Conservation (phyloP, 139 green algal genomes). For the Haematococcus sp. region DNA sequence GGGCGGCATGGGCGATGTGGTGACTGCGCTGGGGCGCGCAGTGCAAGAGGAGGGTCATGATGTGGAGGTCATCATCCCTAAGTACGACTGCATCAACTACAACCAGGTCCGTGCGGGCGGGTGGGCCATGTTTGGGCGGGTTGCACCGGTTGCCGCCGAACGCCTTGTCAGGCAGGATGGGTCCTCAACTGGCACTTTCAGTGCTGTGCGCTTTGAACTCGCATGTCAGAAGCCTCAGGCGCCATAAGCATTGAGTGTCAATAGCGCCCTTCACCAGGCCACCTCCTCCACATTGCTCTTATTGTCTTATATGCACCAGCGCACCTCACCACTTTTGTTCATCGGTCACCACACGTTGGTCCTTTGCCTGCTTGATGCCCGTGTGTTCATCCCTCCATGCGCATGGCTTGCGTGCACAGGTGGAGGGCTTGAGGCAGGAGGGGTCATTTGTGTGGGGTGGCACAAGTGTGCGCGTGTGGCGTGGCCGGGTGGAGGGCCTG, state of each 20-base stretch:
- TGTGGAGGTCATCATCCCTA: constrained; percentile 82
- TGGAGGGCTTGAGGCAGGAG: constrained; percentile 59
- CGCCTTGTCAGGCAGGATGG: background rate
- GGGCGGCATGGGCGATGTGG: constrained; percentile 94
- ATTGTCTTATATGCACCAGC: too few species aligned
- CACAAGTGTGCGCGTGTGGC: constrained; percentile 58
- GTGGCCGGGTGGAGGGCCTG: constrained; percentile 71
- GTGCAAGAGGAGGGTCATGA: constrained; percentile 87
- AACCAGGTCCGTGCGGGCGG: constrained; percentile 32
- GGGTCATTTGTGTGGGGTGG: constrained; percentile 63
- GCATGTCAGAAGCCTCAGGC: too few species aligned
- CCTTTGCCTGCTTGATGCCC: too few species aligned
- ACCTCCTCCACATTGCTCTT: too few species aligned
- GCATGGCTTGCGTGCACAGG: constrained; percentile 18
- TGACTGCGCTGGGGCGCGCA: constrained; percentile 85
- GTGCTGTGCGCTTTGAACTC: background rate
- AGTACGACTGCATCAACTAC: constrained; percentile 95
- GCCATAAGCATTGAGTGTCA: too few species aligned
- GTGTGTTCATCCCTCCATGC: too few species aligned
- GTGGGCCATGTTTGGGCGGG: background rate
- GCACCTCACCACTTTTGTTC: background rate
- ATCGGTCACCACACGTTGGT: too few species aligned
- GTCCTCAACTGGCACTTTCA: background rate
- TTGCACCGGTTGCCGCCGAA: too few species aligned
- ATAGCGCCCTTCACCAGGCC: too few species aligned